Base-by-base conservation (phyloP, 306 rosid species). In the Castanea mollissima region DNA sequence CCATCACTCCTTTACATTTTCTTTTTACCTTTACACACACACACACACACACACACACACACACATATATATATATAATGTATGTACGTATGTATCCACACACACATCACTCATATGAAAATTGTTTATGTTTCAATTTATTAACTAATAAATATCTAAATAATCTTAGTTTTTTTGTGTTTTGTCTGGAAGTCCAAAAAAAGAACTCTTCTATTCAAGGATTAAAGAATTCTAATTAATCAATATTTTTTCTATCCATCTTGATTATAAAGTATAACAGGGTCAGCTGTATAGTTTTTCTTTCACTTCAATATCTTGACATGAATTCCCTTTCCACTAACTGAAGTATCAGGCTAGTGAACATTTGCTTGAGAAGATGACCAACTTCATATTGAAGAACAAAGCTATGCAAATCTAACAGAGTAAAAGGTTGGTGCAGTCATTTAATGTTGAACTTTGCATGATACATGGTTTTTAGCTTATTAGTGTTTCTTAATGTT, bases 361-460 rank as follows among this genome's bases (percentile, higher is more conserved):
- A 79, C 90, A 94, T 64, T 78, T 95, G 76, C 91, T 85, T 46
- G 96, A 95, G 29, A 95, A 95, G 90, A 82, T 94, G 74, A 86
- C 92, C 80, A 92, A 69, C 84, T 92, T 91, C 54, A 83, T 82
- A 71, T 65, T 84, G n/a, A 95, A 95, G 91, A 95, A 95, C 85
- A 95, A 91, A 88, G 99, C 98, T 75, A 96, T 92, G 52, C 93
- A 95, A 88, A 59, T 91, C 68, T 97, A 95, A 69, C 95, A 91
- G 81, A 90, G 87, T 44, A 89, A 83, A 89, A 94, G 97, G 99
- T 94, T 78, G 51, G 83, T 86, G 63, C 56, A 59, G 52, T 18
- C 71, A 69, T 80, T 80, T 76, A 59, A 59, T 35, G n/a, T 80
- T 78, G 64, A 80, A 18, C 55, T 65, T 59, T 84, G 31, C 56